These are phyloP conservation scores for Sporisorium sorghi DNA, from an alignment of 1,284 basidiomycete genomes.

Conservation along the genomic window DNA sequence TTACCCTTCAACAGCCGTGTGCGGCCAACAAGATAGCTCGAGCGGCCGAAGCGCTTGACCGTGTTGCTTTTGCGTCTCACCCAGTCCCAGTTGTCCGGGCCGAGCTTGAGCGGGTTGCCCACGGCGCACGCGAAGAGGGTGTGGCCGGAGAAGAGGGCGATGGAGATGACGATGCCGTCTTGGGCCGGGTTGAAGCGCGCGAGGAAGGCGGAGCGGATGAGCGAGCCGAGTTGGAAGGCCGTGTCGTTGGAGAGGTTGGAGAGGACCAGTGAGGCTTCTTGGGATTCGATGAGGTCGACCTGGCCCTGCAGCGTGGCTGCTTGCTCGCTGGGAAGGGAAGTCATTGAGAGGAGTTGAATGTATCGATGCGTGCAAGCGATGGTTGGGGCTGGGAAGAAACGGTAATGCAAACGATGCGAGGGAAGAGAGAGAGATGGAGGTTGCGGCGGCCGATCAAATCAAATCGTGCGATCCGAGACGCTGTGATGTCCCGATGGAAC, in stretches of 20 bases:
- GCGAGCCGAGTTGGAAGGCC: conserved; percentile 42
- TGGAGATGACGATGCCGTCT: conserved; percentile 50
- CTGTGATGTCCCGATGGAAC: neutral
- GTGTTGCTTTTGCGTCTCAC: conserved; percentile 49
- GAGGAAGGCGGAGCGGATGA: conserved; percentile 39
- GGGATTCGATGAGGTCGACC: conserved; percentile 21
- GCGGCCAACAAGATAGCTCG: conserved; percentile 47
- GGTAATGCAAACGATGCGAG: too few relatives aligned
- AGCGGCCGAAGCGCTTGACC: conserved; percentile 37
- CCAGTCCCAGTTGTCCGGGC: conserved; percentile 56
- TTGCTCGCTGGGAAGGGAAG: neutral
- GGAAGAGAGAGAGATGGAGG: neutral
- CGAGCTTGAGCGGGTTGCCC: conserved; percentile 36
- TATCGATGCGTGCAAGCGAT: too few relatives aligned
- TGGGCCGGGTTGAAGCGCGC: conserved; percentile 8
- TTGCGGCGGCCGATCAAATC: neutral
- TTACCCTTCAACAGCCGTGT: conserved; percentile 35
- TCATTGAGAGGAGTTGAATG: conserved; percentile 14
- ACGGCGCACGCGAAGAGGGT: conserved; percentile 45
- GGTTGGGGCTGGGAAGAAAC: too few relatives aligned
- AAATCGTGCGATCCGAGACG: neutral
- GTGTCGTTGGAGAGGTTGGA: conserved; percentile 30
- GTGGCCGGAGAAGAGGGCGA: conserved; percentile 49
- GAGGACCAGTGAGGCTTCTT: conserved; percentile 31
- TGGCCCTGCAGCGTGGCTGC: conserved; percentile 4